Evolutionary conservation across 495 filamentous ascomycete species (phyloP), one percentile per base, ranked within the genome.

Genomic region (Melanomma pulvis-pyrius): DNA sequence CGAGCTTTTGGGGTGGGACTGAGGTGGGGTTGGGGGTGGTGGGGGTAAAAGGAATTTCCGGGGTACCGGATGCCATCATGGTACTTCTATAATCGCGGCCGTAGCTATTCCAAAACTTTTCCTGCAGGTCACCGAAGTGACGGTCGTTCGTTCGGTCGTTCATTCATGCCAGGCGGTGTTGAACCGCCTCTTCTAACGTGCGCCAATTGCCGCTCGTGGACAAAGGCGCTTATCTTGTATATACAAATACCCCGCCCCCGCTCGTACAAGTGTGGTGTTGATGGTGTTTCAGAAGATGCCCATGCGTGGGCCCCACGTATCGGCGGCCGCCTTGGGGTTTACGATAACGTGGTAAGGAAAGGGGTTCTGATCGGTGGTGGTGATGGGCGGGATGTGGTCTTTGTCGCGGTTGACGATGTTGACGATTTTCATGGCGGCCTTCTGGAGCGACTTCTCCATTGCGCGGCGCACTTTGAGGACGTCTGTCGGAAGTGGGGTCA

Each of bases 351-450:
- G 86, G 75, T 96, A 98, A 3, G 94, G 93, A 74, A 98, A 98
- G 0, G 96, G 93, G 73, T 98, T 98, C 50, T 87, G 81, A 30
- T 97, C 92, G 71, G 86, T 93, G 8, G 91, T 93, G 25, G 92
- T 97, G 62, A 98, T 98, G 51, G 94, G 96, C 29, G 94, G 94
- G 71, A 98, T 97, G 78, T 98, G 94, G 73, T 96, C 92, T 75
- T 96, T 96, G 71, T 96, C 90, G 13, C 82, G 77, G 76, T 96
- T 96, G 65, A 91, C 94, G 30, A 87, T 87, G 50, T 84, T 86
- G 22, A 97, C 82, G 67, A 97, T 92, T 74, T 96, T 96, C 80
- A 96, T 83, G 48, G 91, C 87, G 2, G 92, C 88, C 62, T 90
- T 90, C 30, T 92, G 87, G 34, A 98, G 85, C 67, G 90, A 92